These are phyloP conservation scores for Aspergillus baeticus DNA, from an alignment of 495 filamentous ascomycete genomes.

Conservation along the genomic window DNA sequence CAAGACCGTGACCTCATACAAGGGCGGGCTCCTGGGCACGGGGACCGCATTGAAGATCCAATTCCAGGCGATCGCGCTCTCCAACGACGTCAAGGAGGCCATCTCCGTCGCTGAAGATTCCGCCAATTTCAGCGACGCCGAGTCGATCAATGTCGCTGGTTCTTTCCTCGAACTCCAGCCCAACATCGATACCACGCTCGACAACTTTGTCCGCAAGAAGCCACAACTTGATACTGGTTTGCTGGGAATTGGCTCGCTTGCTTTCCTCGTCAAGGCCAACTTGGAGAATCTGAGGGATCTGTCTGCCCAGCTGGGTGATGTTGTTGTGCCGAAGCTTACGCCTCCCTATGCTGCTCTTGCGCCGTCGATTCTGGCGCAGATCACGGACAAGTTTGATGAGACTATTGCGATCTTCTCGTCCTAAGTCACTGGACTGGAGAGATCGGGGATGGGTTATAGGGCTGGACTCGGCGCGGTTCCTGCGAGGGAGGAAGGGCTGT, in stretches of 20 bases:
- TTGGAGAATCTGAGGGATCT: slow-evolving; percentile 18
- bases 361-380: slow-evolving; percentile 19
- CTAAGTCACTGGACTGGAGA: too few relatives aligned
- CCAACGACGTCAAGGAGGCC: slow-evolving; percentile 15
- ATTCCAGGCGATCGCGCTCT: slow-evolving; percentile 9
- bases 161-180: slow-evolving; percentile 22
- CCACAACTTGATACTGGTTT: slow-evolving; percentile 20
- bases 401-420: slow-evolving; percentile 14
- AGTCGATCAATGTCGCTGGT: slow-evolving; percentile 15
- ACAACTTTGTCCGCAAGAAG: slow-evolving; percentile 21
- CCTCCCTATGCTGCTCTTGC: slow-evolving; percentile 15
- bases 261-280: slow-evolving; percentile 19
- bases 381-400: slow-evolving; percentile 19
- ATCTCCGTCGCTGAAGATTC: slow-evolving; percentile 14
- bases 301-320: slow-evolving; percentile 11
- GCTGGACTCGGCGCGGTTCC: not conserved
- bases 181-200: slow-evolving; percentile 20
- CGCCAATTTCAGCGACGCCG: slow-evolving; percentile 21
- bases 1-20: slow-evolving; percentile 21
- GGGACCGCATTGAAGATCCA: slow-evolving; percentile 22
- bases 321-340: slow-evolving; percentile 18
- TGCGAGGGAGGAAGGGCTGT: too few relatives aligned
- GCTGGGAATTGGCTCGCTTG: slow-evolving; percentile 20
- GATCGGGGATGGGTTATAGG: not conserved
- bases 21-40: slow-evolving; percentile 20